These are phyloP conservation scores for Madurella fahalii DNA, from an alignment of 2,329 filamentous ascomycete species.

Conservation along the genomic window DNA sequence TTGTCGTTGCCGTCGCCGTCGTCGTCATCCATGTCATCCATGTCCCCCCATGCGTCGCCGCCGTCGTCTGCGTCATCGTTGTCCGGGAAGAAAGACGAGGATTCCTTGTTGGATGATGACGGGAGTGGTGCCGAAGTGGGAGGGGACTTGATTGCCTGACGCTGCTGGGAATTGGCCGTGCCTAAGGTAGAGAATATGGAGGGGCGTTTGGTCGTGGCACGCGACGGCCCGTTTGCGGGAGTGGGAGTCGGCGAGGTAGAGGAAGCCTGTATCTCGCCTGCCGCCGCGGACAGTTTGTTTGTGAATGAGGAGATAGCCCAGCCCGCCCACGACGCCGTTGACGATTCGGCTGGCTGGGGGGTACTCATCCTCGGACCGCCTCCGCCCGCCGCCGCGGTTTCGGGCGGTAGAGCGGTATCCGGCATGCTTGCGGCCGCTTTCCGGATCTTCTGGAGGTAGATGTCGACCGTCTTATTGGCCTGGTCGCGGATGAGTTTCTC, in stretches of 20 bases:
- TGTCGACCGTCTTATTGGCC: constrained; percentile 81
- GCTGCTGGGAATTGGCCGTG: constrained; percentile 45
- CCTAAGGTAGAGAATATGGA: constrained; percentile 39
- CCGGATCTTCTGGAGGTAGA: constrained; percentile 77
- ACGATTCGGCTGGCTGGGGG: constrained; percentile 57
- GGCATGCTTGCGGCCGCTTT: constrained; percentile 76
- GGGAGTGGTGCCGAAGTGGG: constrained; percentile 41
- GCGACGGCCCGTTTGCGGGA: constrained; percentile 32
- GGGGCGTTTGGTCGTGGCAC: constrained; percentile 33
- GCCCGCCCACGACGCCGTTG: constrained; percentile 70
- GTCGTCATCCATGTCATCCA: constrained; percentile 49
- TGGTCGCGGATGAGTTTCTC: constrained; percentile 93
- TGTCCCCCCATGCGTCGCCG: constrained; percentile 72
- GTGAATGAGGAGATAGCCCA: constrained; percentile 99
- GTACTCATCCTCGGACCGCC: constrained; percentile 72
- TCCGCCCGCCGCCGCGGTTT: constrained; percentile 48
- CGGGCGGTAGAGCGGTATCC: constrained; percentile 70
- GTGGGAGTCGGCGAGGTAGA: constrained; percentile 32
- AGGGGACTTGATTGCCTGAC: constrained; percentile 55
- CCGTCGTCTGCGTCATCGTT: constrained; percentile 53
- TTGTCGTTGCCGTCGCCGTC: constrained; percentile 38
- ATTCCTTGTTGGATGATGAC: constrained; percentile 42
- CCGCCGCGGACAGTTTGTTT: constrained; percentile 80
- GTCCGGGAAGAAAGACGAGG: constrained; percentile 48
- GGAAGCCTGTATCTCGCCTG: constrained; percentile 73